Conservation (phyloP, 805 yeast genomes). For the Cyberlindnera mrakii region DNA sequence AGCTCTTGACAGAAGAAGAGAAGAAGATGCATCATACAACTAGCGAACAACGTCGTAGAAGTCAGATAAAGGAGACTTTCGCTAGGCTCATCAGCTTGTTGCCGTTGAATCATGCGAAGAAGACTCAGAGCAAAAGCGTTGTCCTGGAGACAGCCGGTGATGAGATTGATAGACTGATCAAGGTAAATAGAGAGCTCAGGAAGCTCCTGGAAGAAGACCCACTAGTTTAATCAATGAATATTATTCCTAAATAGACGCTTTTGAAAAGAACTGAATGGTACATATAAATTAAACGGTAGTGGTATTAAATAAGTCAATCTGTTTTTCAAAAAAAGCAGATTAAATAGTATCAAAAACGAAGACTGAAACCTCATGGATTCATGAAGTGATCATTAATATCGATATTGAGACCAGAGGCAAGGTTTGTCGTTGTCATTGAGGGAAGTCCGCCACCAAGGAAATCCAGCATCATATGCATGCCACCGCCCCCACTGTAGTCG, state of each 20-base stretch:
- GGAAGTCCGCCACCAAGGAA: constrained; percentile 67
- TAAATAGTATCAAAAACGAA: no score
- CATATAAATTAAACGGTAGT: no score
- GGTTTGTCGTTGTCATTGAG: constrained; percentile 38
- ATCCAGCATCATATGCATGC: constrained; percentile 88
- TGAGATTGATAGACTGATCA: constrained; percentile 15
- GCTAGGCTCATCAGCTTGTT: constrained; percentile 14
- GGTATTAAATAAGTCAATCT: no score
- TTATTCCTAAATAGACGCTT: no score
- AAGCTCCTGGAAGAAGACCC: constrained; percentile 1
- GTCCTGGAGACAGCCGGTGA: constrained; percentile 19
- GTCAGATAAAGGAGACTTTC: constrained; percentile 20
- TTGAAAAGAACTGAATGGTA: no score
- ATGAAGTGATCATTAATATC: constrained; percentile 24
- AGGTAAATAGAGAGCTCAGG: constrained; percentile 14
- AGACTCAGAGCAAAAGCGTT: constrained; percentile 17
- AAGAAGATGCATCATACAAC: constrained; percentile 22
- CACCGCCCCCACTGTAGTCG: constrained; percentile 85
- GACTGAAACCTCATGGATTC: constrained; percentile 15
- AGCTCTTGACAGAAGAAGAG: constrained; percentile 20
- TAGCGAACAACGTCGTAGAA: constrained; percentile 23
- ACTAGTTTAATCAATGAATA: no score
- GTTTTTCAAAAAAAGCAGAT: no score
- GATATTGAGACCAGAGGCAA: constrained; percentile 24
- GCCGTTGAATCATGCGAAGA: constrained; percentile 12